A percentile compares a stretch with the other conserved stretches of the same genome.
These are phyloP conservation scores for Cadophora gregata DNA, from an alignment of 2,329 filamentous ascomycete species.

Conservation along the genomic window DNA sequence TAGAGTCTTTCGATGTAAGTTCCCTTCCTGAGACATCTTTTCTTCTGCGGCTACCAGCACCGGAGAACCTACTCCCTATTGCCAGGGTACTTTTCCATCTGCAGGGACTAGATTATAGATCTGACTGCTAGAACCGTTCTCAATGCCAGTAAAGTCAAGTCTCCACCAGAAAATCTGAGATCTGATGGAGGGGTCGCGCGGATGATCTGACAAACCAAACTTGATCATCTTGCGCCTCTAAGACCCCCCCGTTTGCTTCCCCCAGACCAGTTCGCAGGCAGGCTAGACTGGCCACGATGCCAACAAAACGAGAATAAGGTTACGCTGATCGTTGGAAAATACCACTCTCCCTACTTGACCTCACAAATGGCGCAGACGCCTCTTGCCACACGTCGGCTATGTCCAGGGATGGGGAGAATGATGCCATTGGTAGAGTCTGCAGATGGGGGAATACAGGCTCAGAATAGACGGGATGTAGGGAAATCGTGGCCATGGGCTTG, in stretches of 20 bases:
- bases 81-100: constrained; percentile 9
- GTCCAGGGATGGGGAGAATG: constrained; percentile 2
- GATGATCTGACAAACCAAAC: constrained; percentile 12
- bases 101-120: constrained; percentile 26
- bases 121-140: not conserved
- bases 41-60: constrained; percentile 28
- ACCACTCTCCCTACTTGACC: constrained; percentile 2
- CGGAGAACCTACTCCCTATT: constrained; percentile 19
- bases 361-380: constrained; percentile 14
- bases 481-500: constrained; percentile 11
- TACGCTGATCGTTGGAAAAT: not conserved
- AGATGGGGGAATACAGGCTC: constrained; percentile 13
- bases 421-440: constrained; percentile 14
- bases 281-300: not conserved
- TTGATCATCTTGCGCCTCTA: constrained; percentile 26
- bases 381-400: constrained; percentile 11
- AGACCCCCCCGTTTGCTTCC: constrained; percentile 18
- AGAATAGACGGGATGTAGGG: constrained; percentile 4
- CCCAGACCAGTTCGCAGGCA: constrained; percentile 3
- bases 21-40: constrained; percentile 26
- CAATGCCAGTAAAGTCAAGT: constrained; percentile 18
- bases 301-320: not conserved
- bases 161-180: constrained; percentile 18
- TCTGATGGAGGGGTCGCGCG: constrained; percentile 23
- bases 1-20: constrained; percentile 22